Evolutionary conservation across 805 yeast genomes (phyloP).

Genomic region (Candida mattraensis): DNA sequence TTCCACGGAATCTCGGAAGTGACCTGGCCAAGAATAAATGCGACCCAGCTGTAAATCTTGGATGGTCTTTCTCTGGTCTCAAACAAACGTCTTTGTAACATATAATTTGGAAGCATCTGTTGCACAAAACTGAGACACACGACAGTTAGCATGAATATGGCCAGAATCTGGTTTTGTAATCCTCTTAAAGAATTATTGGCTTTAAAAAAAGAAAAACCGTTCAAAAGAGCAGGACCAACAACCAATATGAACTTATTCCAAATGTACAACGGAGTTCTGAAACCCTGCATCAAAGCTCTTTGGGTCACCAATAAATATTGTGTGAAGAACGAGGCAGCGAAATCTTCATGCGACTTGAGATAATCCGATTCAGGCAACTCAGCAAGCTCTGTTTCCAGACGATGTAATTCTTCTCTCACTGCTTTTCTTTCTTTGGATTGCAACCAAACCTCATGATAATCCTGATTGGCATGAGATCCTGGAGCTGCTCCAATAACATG

Average conservation of each 20-base stretch:
- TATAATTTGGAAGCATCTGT: constrained; percentile 60
- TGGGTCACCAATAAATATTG: constrained; percentile 35
- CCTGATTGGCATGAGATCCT: constrained; percentile 53
- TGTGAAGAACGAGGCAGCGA: constrained; percentile 45
- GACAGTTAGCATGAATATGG: constrained; percentile 53
- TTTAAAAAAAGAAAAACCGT: constrained; percentile 61
- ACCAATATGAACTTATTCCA: constrained; percentile 43
- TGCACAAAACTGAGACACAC: constrained; percentile 58
- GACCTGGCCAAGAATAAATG: constrained; percentile 51
- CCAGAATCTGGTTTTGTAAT: too few relatives aligned
- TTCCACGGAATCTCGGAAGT: constrained; percentile 62
- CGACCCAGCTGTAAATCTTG: constrained; percentile 70
- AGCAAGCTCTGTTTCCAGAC: too few relatives aligned
- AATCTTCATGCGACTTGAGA: constrained; percentile 21
- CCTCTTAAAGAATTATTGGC: too few relatives aligned
- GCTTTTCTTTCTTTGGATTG: too few relatives aligned
- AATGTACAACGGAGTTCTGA: constrained; percentile 49
- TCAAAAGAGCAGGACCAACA: constrained; percentile 40
- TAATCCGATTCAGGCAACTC: too few relatives aligned
- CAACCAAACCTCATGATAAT: constrained; percentile 66
- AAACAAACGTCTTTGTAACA: constrained; percentile 55
- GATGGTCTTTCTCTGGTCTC: constrained; percentile 71
- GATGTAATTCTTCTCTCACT: too few relatives aligned
- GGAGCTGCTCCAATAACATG: constrained; percentile 81
- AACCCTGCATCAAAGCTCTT: constrained; percentile 40